Evolutionary conservation across 2,329 filamentous ascomycete genomes (phyloP).

Genomic region (Rhinocladiella mackenziei): DNA sequence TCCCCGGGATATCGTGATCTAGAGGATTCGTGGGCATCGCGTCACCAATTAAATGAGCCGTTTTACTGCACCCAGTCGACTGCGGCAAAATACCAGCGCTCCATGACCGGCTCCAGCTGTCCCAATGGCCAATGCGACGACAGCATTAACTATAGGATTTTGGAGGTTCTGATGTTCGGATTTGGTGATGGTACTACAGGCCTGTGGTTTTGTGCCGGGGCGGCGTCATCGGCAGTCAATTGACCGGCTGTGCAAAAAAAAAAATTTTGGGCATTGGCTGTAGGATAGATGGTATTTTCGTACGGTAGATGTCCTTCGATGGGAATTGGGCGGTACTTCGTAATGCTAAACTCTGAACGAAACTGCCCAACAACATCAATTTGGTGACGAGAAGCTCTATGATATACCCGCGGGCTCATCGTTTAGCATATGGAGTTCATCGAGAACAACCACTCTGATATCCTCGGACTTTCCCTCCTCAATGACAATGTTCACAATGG

Average conservation of each 20-base stretch:
- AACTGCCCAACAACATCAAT: slow-evolving; percentile 58
- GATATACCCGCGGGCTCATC: slow-evolving; percentile 70
- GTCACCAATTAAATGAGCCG: slow-evolving; percentile 64
- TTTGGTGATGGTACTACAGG: slow-evolving; percentile 46
- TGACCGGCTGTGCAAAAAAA: slow-evolving; percentile 58
- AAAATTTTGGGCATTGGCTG: slow-evolving; percentile 55
- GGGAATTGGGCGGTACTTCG: slow-evolving; percentile 68
- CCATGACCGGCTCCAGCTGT: slow-evolving; percentile 66
- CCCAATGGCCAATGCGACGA: slow-evolving; percentile 65
- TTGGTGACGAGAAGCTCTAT: slow-evolving; percentile 72
- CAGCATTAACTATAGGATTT: slow-evolving; percentile 64
- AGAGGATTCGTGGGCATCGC: slow-evolving; percentile 55
- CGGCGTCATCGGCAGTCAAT: slow-evolving; percentile 39
- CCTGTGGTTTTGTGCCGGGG: slow-evolving; percentile 30
- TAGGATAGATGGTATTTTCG: slow-evolving; percentile 63
- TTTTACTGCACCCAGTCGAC: slow-evolving; percentile 63
- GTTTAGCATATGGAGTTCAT: slow-evolving; percentile 79
- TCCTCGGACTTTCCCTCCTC: slow-evolving; percentile 64
- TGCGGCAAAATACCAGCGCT: slow-evolving; percentile 69
- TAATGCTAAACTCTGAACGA: slow-evolving; percentile 68
- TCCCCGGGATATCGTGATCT: slow-evolving; percentile 50
- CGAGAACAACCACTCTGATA: slow-evolving; percentile 64
- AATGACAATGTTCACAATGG: slow-evolving; percentile 68
- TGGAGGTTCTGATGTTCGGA: slow-evolving; percentile 60
- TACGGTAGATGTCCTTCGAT: slow-evolving; percentile 71